phyloP scores from a whole-genome alignment of 2,329 filamentous ascomycete genomes.

The Talaromyces verruculosus region DNA sequence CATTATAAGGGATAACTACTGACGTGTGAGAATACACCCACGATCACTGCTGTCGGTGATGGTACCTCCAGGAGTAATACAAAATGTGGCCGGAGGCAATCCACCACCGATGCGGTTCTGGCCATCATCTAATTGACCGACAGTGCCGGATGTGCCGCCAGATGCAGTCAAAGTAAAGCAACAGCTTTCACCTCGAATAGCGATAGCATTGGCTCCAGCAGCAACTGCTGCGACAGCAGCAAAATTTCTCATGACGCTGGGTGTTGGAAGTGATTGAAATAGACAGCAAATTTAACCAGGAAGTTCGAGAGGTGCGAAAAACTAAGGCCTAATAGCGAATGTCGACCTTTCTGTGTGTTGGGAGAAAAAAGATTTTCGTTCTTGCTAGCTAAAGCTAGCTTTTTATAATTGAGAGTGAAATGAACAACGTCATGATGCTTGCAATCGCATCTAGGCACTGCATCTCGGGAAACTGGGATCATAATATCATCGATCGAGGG shows the following conservation, averaged over 20 bases:
- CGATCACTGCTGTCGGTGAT: slow-evolving; percentile 58
- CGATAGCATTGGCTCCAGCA: slow-evolving; percentile 45
- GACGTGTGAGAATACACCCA: slow-evolving; percentile 65
- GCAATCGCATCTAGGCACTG: not conserved
- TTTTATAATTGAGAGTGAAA: slow-evolving; percentile 2
- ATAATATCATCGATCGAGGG: not conserved
- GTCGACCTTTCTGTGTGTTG: not conserved
- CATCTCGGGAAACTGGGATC: not conserved
- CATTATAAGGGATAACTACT: slow-evolving; percentile 28
- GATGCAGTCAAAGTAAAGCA: slow-evolving; percentile 56
- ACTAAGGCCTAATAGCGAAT: not conserved
- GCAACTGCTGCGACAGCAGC: slow-evolving; percentile 41
- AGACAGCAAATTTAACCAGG: not conserved
- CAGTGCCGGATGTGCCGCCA: slow-evolving; percentile 47
- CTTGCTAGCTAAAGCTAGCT: not conserved
- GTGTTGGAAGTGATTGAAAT: not conserved
- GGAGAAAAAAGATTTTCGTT: not conserved
- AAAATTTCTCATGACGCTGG: slow-evolving; percentile 24
- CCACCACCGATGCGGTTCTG: slow-evolving; percentile 60
- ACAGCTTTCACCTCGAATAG: slow-evolving; percentile 44
- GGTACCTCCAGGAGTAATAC: slow-evolving; percentile 53
- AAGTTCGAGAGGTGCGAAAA: not conserved
- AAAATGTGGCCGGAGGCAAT: slow-evolving; percentile 53
- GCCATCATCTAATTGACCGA: slow-evolving; percentile 63
- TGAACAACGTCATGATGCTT: slow-evolving; percentile 14